These are phyloP conservation scores for Austropuccinia psidii DNA, from an alignment of 1,284 basidiomycete species.

Conservation along the genomic window DNA sequence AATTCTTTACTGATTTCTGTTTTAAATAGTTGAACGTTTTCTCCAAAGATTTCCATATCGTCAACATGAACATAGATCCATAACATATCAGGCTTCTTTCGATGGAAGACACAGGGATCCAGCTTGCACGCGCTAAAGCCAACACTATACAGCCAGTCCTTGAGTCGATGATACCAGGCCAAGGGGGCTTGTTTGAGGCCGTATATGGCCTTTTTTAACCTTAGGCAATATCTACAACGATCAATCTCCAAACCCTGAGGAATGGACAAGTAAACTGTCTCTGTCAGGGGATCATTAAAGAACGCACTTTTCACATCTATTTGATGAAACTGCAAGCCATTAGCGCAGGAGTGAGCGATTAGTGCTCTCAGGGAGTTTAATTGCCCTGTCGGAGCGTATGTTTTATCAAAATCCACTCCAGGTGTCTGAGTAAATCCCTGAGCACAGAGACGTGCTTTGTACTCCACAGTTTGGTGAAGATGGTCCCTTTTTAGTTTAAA, in stretches of 20 bases:
- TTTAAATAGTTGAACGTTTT: no score
- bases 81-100: no score
- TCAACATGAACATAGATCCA: constrained; percentile 12
- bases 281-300: constrained; percentile 50
- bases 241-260: constrained; percentile 43
- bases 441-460: no score
- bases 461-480: no score
- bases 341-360: no score
- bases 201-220: neutral
- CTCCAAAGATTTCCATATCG: neutral
- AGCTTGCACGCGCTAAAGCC: neutral
- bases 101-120: neutral
- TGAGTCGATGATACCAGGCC: neutral
- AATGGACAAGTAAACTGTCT: constrained; percentile 49
- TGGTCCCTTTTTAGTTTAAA: no score
- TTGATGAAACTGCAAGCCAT: no score
- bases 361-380: no score
- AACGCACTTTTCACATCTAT: constrained; percentile 52
- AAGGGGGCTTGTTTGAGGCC: constrained; percentile 1
- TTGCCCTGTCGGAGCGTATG: no score
- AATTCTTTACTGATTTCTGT: no score
- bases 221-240: neutral
- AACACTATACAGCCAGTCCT: neutral
- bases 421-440: no score
- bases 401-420: no score